These are phyloP conservation scores for Kluyveromyces nonfermentans DNA, from an alignment of 805 yeast genomes.

Conservation along the genomic window DNA sequence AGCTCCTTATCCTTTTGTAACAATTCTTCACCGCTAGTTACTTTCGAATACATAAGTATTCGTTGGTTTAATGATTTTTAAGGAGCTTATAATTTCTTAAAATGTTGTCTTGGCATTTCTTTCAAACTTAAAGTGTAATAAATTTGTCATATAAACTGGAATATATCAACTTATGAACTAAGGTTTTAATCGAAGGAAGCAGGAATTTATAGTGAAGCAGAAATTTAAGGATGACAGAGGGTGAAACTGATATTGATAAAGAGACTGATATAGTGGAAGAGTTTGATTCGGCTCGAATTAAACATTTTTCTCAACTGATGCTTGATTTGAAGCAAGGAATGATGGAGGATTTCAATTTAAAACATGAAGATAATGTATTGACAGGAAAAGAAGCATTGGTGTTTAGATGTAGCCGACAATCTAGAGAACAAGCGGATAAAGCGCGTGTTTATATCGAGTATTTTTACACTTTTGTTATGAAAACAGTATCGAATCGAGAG, in stretches of 20 bases:
- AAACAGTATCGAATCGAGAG: slow-evolving; percentile 26
- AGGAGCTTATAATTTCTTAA: too few species aligned
- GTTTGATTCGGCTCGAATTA: neutral
- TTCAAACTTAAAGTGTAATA: neutral
- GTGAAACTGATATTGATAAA: neutral
- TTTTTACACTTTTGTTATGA: slow-evolving; percentile 41
- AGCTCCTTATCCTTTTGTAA: neutral
- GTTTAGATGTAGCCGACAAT: slow-evolving; percentile 1
- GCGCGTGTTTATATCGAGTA: slow-evolving; percentile 33
- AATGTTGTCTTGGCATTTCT: neutral
- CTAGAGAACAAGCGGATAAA: slow-evolving; percentile 24
- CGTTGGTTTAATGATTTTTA: too few species aligned
- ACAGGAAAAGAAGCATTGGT: neutral
- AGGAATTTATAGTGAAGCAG: neutral
- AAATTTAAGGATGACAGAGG: neutral
- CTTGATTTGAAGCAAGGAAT: slow-evolving; percentile 21
- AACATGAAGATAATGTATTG: neutral
- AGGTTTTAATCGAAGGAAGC: too few species aligned
- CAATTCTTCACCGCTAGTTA: too few species aligned
- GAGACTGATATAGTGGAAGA: neutral
- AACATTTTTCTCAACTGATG: slow-evolving; percentile 13
- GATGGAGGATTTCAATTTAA: slow-evolving; percentile 25
- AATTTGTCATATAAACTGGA: neutral
- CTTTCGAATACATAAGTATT: too few species aligned
- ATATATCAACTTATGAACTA: neutral